phyloP scores from a whole-genome alignment of 352 stramenopile species.

The Phytophthora cajani region DNA sequence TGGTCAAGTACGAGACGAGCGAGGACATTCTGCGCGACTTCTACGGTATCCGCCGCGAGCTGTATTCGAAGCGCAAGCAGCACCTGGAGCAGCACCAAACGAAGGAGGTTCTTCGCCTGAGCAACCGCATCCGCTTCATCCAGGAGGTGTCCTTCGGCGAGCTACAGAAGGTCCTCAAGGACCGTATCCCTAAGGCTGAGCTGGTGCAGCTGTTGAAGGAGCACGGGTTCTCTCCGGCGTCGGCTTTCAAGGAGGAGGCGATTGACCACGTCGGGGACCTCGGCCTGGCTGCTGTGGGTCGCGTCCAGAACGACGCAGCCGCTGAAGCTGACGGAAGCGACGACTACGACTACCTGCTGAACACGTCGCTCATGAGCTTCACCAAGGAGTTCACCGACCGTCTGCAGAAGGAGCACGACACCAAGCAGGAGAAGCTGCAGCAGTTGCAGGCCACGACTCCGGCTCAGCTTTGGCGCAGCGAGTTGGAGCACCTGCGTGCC shows the following conservation, averaged over 20 bases:
- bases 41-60: slow-evolving; percentile 91
- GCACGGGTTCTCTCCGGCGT: slow-evolving; percentile 57
- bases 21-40: slow-evolving; percentile 95
- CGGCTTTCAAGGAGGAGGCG: slow-evolving; percentile 54
- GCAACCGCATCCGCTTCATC: slow-evolving; percentile 98
- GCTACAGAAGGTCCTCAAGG: slow-evolving; percentile 90
- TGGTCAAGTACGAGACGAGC: slow-evolving; percentile 93
- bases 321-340: slow-evolving; percentile 42
- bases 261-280: slow-evolving; percentile 39
- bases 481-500: slow-evolving; percentile 64
- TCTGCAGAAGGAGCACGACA: slow-evolving; percentile 90
- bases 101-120: slow-evolving; percentile 89
- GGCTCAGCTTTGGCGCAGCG: slow-evolving; percentile 88
- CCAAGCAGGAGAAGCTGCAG: slow-evolving; percentile 90
- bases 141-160: slow-evolving; percentile 94
- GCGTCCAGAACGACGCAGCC: slow-evolving; percentile 15
- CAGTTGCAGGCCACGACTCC: slow-evolving; percentile 86
- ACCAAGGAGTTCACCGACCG: slow-evolving; percentile 95
- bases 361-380: slow-evolving; percentile 98
- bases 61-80: slow-evolving; percentile 88
- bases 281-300: slow-evolving; percentile 30
- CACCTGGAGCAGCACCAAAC: slow-evolving; percentile 83
- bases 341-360: slow-evolving; percentile 98
- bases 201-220: slow-evolving; percentile 59
- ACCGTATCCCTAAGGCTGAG: slow-evolving; percentile 70